phyloP scores from a whole-genome alignment of 1,139 yeast genomes.

The Sugiyamaella neomexicana region DNA sequence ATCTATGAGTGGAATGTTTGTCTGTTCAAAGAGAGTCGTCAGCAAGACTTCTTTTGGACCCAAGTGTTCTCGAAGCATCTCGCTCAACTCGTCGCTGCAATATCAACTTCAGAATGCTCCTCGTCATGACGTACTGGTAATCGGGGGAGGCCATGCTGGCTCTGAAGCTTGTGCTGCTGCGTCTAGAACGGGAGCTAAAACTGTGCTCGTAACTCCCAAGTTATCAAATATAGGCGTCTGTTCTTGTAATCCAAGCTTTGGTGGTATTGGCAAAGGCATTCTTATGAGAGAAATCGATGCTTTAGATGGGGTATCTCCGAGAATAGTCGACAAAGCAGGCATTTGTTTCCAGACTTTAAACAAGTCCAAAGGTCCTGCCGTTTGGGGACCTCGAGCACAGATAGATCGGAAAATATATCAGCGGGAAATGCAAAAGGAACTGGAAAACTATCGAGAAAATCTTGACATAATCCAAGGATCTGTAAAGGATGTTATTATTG shows the following conservation, averaged over 20 bases:
- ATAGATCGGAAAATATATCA: conserved; percentile 83
- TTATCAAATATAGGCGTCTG: conserved; percentile 83
- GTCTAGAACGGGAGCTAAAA: conserved; percentile 75
- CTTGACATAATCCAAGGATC: conserved; percentile 67
- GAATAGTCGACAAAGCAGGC: conserved; percentile 87
- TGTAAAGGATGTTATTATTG: conserved; percentile 83
- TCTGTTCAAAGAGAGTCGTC: not conserved
- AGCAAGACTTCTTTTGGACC: not conserved
- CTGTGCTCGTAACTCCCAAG: conserved; percentile 77
- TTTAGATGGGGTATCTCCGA: conserved; percentile 84
- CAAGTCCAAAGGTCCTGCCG: conserved; percentile 92
- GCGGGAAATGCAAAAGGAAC: conserved; percentile 71
- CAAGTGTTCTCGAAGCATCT: not conserved
- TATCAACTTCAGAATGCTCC: conserved; percentile 23
- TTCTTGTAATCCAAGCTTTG: conserved; percentile 96
- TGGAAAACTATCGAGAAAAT: conserved; percentile 54
- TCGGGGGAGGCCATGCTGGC: conserved; percentile 99
- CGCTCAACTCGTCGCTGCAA: conserved; percentile 15
- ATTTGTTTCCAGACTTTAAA: conserved; percentile 87
- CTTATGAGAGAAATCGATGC: conserved; percentile 92
- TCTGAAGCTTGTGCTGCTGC: conserved; percentile 96
- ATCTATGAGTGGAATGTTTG: not conserved
- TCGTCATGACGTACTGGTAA: conserved; percentile 68
- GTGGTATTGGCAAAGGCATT: conserved; percentile 98
- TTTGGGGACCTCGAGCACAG: conserved; percentile 98